Percentiles rank a stretch among this genome's conserved stretches.
Evolutionary conservation across 768 basidiomycete genomes (phyloP).

Genomic region (Suillus ampliporus): DNA sequence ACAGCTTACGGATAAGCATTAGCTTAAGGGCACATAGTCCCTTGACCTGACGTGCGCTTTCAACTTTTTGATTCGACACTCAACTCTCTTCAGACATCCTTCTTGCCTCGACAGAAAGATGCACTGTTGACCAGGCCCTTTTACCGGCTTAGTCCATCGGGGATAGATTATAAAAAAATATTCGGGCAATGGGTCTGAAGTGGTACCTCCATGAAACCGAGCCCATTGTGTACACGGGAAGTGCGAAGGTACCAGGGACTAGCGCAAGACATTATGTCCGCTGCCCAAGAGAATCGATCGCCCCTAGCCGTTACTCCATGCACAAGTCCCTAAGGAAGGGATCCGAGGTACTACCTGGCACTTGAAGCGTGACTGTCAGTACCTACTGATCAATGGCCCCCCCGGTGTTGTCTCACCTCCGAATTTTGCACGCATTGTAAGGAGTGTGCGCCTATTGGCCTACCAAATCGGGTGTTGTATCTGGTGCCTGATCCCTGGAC

Average conservation of each 20-base stretch:
- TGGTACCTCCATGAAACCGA: neutral
- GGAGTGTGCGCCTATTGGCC: neutral
- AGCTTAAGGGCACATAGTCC: neutral
- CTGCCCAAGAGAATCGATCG: neutral
- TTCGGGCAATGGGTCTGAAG: neutral
- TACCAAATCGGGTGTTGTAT: neutral
- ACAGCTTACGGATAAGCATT: neutral
- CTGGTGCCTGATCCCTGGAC: constrained; percentile 1
- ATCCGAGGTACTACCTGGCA: neutral
- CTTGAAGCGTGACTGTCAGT: neutral
- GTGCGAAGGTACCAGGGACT: constrained; percentile 8
- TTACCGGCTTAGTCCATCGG: neutral
- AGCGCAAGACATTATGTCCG: neutral
- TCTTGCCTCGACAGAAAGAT: neutral
- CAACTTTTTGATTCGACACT: neutral
- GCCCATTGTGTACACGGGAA: neutral
- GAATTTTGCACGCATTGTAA: neutral
- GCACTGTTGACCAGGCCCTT: neutral
- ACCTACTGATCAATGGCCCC: neutral
- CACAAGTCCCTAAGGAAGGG: constrained; percentile 1
- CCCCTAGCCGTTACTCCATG: neutral
- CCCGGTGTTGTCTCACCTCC: neutral
- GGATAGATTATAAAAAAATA: neutral
- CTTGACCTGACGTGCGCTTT: neutral
- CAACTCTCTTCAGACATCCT: neutral